Evolutionary conservation across 2,329 filamentous ascomycete species (phyloP).

Genomic region (Penicillium palitans): DNA sequence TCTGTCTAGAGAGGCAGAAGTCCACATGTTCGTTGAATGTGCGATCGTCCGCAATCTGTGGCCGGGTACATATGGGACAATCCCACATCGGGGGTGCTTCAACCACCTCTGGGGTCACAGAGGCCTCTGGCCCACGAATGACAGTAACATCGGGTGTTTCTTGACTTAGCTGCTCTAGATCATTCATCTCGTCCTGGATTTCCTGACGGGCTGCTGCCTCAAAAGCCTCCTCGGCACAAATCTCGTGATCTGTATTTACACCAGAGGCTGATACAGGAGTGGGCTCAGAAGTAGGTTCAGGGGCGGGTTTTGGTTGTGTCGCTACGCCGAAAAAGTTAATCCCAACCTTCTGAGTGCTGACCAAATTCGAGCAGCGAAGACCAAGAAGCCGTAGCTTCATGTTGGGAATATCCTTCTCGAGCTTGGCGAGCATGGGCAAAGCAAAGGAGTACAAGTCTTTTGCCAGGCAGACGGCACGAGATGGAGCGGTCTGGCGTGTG

Average conservation of each 20-base stretch:
- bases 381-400: slow-evolving; percentile 86
- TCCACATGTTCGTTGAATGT: slow-evolving; percentile 92
- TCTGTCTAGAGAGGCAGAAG: slow-evolving; percentile 79
- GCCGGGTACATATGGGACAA: slow-evolving; percentile 82
- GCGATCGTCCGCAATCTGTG: slow-evolving; percentile 72
- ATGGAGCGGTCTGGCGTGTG: slow-evolving; percentile 75
- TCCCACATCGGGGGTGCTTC: slow-evolving; percentile 64
- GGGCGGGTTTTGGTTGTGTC: slow-evolving; percentile 24
- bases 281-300: slow-evolving; percentile 18
- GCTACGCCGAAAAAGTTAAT: slow-evolving; percentile 73
- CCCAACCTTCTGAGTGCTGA: slow-evolving; percentile 79
- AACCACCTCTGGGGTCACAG: neutral
- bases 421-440: slow-evolving; percentile 77
- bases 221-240: slow-evolving; percentile 67
- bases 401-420: slow-evolving; percentile 78
- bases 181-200: slow-evolving; percentile 60
- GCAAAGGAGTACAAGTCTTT: slow-evolving; percentile 82
- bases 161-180: slow-evolving; percentile 63
- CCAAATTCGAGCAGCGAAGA: slow-evolving; percentile 79
- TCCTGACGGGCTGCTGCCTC: slow-evolving; percentile 62
- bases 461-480: slow-evolving; percentile 69
- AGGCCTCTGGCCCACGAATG: slow-evolving; percentile 24
- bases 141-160: slow-evolving; percentile 37
- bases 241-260: slow-evolving; percentile 58
- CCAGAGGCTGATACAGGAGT: neutral